phyloP scores from a whole-genome alignment of 768 basidiomycete genomes.

The Arthromyces matolae region DNA sequence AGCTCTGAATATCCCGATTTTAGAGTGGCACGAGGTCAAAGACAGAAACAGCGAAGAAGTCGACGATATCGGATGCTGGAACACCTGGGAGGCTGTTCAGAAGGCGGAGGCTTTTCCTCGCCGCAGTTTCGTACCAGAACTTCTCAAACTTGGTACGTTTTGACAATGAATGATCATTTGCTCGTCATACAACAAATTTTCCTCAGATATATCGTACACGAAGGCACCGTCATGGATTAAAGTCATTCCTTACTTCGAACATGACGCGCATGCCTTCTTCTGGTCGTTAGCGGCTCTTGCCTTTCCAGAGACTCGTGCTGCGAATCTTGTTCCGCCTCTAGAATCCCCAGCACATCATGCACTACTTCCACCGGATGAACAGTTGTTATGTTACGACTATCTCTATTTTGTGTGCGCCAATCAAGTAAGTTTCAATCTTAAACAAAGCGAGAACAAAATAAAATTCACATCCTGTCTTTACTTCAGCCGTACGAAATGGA shows the following conservation, averaged over 20 bases:
- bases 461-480: too few species aligned
- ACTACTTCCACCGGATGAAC: constrained; percentile 48
- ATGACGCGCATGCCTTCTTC: constrained; percentile 43
- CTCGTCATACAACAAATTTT: neutral
- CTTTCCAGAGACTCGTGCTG: constrained; percentile 40
- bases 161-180: neutral
- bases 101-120: constrained; percentile 36
- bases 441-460: too few species aligned
- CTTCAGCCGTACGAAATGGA: constrained; percentile 54
- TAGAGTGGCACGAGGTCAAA: constrained; percentile 68
- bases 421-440: constrained; percentile 31
- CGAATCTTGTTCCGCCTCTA: constrained; percentile 34
- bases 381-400: constrained; percentile 50
- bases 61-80: constrained; percentile 58
- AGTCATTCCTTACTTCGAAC: constrained; percentile 39
- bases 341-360: constrained; percentile 38
- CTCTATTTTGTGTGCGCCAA: constrained; percentile 46
- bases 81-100: constrained; percentile 46
- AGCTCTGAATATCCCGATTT: constrained; percentile 40
- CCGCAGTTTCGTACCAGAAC: constrained; percentile 30
- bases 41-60: constrained; percentile 33
- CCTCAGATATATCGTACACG: constrained; percentile 50
- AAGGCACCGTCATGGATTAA: constrained; percentile 47
- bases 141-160: constrained; percentile 38
- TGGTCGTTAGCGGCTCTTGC: constrained; percentile 44